phyloP scores from a whole-genome alignment of 139 green algal genomes.

The Nannochloris sp. region DNA sequence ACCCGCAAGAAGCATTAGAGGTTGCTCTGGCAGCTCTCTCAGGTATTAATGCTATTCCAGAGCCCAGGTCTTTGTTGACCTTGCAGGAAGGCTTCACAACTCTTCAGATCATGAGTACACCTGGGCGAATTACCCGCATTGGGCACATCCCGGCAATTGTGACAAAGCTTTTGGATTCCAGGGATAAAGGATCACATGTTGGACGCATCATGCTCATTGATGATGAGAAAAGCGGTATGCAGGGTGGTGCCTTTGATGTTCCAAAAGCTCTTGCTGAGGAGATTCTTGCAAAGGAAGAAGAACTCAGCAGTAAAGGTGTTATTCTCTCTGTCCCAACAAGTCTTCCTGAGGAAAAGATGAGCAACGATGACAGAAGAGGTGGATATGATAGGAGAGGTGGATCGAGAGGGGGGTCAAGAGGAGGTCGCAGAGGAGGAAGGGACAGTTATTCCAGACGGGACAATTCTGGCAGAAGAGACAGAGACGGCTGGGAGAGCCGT shows the following conservation, averaged over 20 bases:
- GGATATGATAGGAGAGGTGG: not conserved
- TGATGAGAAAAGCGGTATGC: not conserved
- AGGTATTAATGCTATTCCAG: conserved; percentile 70
- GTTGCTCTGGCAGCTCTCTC: conserved; percentile 76
- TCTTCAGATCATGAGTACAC: conserved; percentile 42
- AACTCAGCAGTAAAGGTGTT: conserved; percentile 33
- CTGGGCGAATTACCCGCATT: conserved; percentile 30
- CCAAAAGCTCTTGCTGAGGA: conserved; percentile 34
- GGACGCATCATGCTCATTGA: conserved; percentile 51
- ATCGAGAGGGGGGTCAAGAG: conserved; percentile 5
- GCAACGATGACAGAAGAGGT: conserved; percentile 14
- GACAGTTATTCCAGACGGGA: not conserved
- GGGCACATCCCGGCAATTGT: conserved; percentile 44
- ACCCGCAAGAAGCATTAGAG: conserved; percentile 36
- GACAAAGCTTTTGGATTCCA: conserved; percentile 17
- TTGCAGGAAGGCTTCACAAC: conserved; percentile 64
- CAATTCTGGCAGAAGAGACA: conserved; percentile 5
- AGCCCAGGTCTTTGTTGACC: conserved; percentile 57
- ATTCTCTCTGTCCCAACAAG: conserved; percentile 19
- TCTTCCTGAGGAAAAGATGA: conserved; percentile 32
- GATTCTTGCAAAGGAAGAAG: conserved; percentile 32
- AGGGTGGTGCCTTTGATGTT: conserved; percentile 79
- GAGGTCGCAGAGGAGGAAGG: conserved; percentile 11
- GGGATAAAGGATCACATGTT: conserved; percentile 22
- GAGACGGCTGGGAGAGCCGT: not conserved